Evolutionary conservation across 192 early-diverging fungal genomes (phyloP).

Genomic region (Backusella liffmaniae): DNA sequence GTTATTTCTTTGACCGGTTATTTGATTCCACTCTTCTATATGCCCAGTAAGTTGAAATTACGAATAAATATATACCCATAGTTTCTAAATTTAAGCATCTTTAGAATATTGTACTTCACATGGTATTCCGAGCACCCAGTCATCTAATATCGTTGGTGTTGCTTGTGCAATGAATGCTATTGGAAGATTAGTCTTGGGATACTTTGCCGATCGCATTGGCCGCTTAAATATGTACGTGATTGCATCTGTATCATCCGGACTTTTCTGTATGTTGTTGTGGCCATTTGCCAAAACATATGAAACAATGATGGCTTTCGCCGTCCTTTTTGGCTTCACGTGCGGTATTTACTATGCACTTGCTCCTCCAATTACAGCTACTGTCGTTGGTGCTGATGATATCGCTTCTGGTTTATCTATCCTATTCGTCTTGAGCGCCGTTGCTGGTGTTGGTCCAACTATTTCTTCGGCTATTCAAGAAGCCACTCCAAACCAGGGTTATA

Average conservation of each 20-base stretch:
- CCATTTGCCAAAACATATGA: conserved; percentile 25
- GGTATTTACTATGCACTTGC: conserved; percentile 32
- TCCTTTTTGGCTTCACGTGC: conserved; percentile 27
- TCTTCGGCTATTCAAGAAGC: conserved; percentile 23
- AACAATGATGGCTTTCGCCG: conserved; percentile 30
- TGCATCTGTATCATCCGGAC: conserved; percentile 15
- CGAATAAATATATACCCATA: neutral
- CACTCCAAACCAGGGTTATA: conserved; percentile 9
- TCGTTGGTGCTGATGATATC: conserved; percentile 26
- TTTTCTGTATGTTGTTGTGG: conserved; percentile 30
- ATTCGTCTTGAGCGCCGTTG: conserved; percentile 13
- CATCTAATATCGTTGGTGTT: conserved; percentile 23
- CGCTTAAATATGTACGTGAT: conserved; percentile 30
- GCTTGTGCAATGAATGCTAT: conserved; percentile 29
- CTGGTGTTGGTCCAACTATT: conserved; percentile 24
- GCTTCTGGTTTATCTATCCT: conserved; percentile 25
- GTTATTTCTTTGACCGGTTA: conserved; percentile 40
- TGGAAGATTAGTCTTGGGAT: conserved; percentile 28
- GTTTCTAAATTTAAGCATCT: neutral
- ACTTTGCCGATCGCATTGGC: conserved; percentile 31
- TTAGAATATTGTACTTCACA: conserved; percentile 22
- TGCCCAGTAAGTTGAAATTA: conserved; percentile 29
- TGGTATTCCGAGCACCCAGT: conserved; percentile 19
- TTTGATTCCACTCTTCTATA: conserved; percentile 40
- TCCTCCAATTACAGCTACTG: conserved; percentile 31